Evolutionary conservation across 345 rosid genomes (phyloP).

Genomic region (Populus euphratica): DNA sequence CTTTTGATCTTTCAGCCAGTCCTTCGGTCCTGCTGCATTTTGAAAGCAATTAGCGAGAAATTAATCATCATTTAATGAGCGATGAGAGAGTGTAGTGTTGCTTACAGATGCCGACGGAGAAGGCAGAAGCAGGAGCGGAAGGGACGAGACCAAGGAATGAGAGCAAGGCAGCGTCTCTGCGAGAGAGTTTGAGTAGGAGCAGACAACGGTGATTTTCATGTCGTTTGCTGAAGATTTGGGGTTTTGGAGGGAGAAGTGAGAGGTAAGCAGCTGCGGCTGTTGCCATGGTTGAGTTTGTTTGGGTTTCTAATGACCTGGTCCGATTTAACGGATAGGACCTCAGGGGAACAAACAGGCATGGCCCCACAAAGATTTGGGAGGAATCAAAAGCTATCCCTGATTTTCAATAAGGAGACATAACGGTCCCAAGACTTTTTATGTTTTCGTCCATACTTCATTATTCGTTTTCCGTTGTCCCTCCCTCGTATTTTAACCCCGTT

Average conservation of each 20-base stretch:
- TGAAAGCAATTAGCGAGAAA: not conserved
- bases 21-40: constrained; percentile 95
- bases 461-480: not conserved
- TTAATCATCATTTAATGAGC: not conserved
- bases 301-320: not conserved
- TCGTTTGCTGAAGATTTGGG: constrained; percentile 16
- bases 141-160: constrained; percentile 46
- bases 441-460: too few species aligned
- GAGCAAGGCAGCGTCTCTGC: constrained; percentile 48
- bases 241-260: constrained; percentile 31
- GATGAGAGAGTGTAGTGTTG: not conserved
- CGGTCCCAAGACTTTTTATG: not conserved
- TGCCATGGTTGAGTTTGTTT: constrained; percentile 16
- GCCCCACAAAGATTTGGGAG: not conserved
- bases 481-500: not conserved
- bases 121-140: constrained; percentile 52
- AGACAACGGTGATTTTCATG: not conserved
- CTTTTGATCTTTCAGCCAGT: constrained; percentile 95
- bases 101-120: constrained; percentile 78
- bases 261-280: constrained; percentile 22
- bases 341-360: not conserved
- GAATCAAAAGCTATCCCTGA: not conserved
- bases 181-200: constrained; percentile 31
- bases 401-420: not conserved
- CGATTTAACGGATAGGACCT: not conserved